A percentile compares a stretch with the other conserved stretches of the same genome.
Evolutionary conservation across 192 early-diverging fungal species (phyloP).

Genomic region (Podila epicladia): DNA sequence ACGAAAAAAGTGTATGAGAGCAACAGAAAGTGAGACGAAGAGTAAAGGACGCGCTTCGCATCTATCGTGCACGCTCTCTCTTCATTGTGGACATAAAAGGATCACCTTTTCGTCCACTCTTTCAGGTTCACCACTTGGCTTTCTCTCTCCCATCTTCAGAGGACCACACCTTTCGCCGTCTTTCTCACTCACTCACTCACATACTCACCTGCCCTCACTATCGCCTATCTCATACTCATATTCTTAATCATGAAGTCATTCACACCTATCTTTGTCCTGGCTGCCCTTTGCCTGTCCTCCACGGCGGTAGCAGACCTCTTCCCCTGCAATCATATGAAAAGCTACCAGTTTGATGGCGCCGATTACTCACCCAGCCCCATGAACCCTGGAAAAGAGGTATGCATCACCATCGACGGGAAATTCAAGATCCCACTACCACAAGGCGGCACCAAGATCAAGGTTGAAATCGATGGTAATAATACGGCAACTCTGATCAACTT

Average conservation of each 20-base stretch:
- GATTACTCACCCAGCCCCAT: background rate
- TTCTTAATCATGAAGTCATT: too few species aligned
- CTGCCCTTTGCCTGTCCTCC: too few species aligned
- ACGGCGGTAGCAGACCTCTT: too few species aligned
- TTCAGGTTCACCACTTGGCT: too few species aligned
- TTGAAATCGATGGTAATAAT: background rate
- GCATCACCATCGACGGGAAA: constrained; percentile 11
- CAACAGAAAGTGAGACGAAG: too few species aligned
- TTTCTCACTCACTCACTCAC: background rate
- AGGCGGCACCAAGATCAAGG: background rate
- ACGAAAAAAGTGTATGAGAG: too few species aligned
- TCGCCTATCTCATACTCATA: background rate
- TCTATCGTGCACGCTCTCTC: too few species aligned
- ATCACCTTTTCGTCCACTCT: too few species aligned
- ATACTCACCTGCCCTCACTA: background rate
- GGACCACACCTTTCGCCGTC: background rate
- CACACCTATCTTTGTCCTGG: too few species aligned
- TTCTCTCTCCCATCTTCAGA: too few species aligned
- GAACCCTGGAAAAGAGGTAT: background rate
- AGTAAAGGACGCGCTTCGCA: too few species aligned
- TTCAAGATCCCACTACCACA: background rate
- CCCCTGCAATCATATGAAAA: too few species aligned
- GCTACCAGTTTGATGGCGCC: background rate
- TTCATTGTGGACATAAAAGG: background rate
- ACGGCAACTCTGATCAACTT: background rate